Evolutionary conservation across 768 basidiomycete genomes (phyloP), one percentile per base, ranked within the genome.

Genomic region (Pluteus cervinus): DNA sequence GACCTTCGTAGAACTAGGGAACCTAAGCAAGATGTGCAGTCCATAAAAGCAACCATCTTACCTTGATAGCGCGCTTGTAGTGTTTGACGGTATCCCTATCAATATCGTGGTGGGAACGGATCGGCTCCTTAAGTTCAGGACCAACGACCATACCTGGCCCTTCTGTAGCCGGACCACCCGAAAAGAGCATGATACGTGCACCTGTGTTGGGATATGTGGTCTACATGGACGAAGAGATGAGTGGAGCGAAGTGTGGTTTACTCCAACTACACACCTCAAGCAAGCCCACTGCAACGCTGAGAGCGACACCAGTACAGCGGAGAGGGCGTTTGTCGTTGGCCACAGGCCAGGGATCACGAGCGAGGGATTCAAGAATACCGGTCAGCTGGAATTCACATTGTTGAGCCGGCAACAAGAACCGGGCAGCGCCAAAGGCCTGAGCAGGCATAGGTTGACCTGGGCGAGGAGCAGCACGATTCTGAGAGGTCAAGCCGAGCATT

Each of bases 51-150:
- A 15, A 24, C 26, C 12, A 7, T 50, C 68, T 34, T 43, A 93
- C 94, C 80, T 98, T 99, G 45, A 81, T 77, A 10, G 96, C 91
- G 30, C 91, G 83, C 66, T 97, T 98, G 69, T 84, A 98, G 56
- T 99, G 92, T 62, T 97, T 98, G 29, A 85, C 93, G 44, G 79
- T 86, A 58, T 99, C 96, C 14, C 91, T 75, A 53, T 99, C 96
- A 51, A 98, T 98, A 53, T 99, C 96, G 63, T 98, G 94, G 57
- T 99, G 96, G 6, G 92, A 96, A 37, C 96, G 85, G 45, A 99
- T 98, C 2, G 93, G 91, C 53, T 99, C 96, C 63, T 89, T 87
- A 39, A 98, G 69, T 62, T 98, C 94, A 47, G 88, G 88, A 61
- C 76, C 85, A 39, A 98, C 96, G 22, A 97, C 93, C 80, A 92